Conservation (phyloP, 768 basidiomycete genomes). For the Dioszegia crocea region DNA sequence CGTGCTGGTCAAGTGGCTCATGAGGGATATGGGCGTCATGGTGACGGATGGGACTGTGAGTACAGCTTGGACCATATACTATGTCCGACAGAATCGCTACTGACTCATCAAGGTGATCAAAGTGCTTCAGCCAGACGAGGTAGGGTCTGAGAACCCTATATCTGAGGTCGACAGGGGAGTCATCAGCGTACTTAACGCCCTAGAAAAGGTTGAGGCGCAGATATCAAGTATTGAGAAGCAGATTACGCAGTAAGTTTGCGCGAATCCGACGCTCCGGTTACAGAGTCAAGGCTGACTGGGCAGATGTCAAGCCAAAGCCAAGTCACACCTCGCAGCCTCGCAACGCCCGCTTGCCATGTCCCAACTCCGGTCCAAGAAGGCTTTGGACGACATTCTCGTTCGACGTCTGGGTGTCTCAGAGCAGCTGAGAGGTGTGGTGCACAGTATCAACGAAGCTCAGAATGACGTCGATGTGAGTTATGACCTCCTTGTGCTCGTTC, state of each 20-base stretch:
- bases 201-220: slow-evolving; percentile 65
- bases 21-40: slow-evolving; percentile 66
- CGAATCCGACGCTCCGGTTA: neutral
- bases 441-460: slow-evolving; percentile 82
- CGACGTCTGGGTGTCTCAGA: slow-evolving; percentile 72
- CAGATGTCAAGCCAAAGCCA: slow-evolving; percentile 67
- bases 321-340: slow-evolving; percentile 62
- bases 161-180: slow-evolving; percentile 78
- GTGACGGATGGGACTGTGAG: slow-evolving; percentile 66
- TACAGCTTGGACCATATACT: neutral
- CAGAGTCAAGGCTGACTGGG: neutral
- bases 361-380: slow-evolving; percentile 75
- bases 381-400: slow-evolving; percentile 67
- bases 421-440: slow-evolving; percentile 69
- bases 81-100: neutral
- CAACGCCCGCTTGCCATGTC: slow-evolving; percentile 70
- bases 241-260: slow-evolving; percentile 54
- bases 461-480: slow-evolving; percentile 75
- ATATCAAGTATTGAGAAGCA: slow-evolving; percentile 64
- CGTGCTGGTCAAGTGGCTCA: slow-evolving; percentile 70
- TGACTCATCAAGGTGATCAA: slow-evolving; percentile 65
- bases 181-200: slow-evolving; percentile 70
- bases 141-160: slow-evolving; percentile 54
- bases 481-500: neutral
- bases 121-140: slow-evolving; percentile 56